Conservation (phyloP, 1,284 basidiomycete genomes). For the Trichosporon faecale region DNA sequence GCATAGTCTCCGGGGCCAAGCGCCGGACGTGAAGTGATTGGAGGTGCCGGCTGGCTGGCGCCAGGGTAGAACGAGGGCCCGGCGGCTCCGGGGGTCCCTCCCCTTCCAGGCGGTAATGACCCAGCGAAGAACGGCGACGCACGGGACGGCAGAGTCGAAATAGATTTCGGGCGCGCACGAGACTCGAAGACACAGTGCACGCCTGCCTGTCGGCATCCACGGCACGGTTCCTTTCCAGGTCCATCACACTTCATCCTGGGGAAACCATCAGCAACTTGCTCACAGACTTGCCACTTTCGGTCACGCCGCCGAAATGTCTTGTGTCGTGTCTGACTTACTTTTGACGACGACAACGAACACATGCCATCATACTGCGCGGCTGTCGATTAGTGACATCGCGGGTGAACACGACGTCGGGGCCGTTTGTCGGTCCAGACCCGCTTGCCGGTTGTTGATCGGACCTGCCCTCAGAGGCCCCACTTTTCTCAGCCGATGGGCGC, state of each 20-base stretch:
- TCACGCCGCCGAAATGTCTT: neutral
- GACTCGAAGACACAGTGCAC: constrained; percentile 47
- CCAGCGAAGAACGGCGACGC: constrained; percentile 37
- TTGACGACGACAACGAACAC: constrained; percentile 42
- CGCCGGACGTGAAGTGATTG: constrained; percentile 36
- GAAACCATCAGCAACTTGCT: constrained; percentile 12
- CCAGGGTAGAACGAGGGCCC: constrained; percentile 36
- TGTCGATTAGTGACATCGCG: constrained; percentile 40
- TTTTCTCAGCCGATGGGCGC: constrained; percentile 10
- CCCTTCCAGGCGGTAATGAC: constrained; percentile 27
- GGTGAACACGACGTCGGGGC: constrained; percentile 30
- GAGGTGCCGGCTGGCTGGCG: constrained; percentile 38
- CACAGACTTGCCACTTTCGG: neutral
- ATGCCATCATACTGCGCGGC: constrained; percentile 51
- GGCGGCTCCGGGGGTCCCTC: constrained; percentile 29
- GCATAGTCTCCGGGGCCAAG: constrained; percentile 31
- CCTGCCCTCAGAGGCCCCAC: constrained; percentile 9
- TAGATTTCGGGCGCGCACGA: constrained; percentile 45
- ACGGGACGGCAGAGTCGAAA: constrained; percentile 37
- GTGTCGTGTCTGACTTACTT: constrained; percentile 31
- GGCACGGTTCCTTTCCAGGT: constrained; percentile 42
- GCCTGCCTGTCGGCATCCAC: constrained; percentile 47
- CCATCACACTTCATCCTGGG: constrained; percentile 51
- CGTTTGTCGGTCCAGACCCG: constrained; percentile 8
- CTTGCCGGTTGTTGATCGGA: constrained; percentile 9